Evolutionary conservation across 345 rosid species (phyloP), one percentile per base, ranked within the genome.

Genomic region (Eucalyptus fibrosa): DNA sequence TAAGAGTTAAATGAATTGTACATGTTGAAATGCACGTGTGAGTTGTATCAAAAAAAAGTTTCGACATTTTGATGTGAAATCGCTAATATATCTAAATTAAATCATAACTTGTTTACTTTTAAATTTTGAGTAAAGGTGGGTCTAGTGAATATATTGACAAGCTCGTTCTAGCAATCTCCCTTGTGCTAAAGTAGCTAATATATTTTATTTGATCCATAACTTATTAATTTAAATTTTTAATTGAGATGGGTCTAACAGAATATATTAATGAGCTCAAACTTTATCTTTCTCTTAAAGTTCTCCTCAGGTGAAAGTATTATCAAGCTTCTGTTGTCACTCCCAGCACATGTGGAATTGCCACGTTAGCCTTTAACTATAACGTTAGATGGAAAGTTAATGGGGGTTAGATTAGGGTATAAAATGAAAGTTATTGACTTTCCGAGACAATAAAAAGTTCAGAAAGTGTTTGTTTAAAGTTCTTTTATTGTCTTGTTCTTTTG

Each of bases 131-230:
- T 24, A 1, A 56, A 24, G 2, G 1, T 24, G 14, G 30, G 30
- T 56, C 14, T 56, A 56, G 1, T 56, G 6, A 56, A 24, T 56
- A 24, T 24, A 56, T 56, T 24, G 28, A 56, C 62, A 56, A 56
- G 3, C 62, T 56, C 2, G 7, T 56, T 1, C 1, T 56, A 1
- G 7, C 6, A 56, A 56, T 56, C 14, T 24, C 30, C 12, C 3
- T 56, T 23, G 62, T 1, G 1, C 12, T 56, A 23, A 56, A 56
- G 6, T 56, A 56, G 13, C 28, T 56, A 23, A 56, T 23, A 56
- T 56, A 9, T 24, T 24, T 56, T 56, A 9, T 56, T 4, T 24
- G 13, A 24, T 24, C 3, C 7, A 56, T 56, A 5, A 56, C 14
- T 56, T 1, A 56, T 56, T 56, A 24, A 24, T 56, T 56, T 56